Evolutionary conservation across 2,329 filamentous ascomycete genomes (phyloP), one percentile per base, ranked within the genome.

Genomic region (Acephala macrosclerotiorum): DNA sequence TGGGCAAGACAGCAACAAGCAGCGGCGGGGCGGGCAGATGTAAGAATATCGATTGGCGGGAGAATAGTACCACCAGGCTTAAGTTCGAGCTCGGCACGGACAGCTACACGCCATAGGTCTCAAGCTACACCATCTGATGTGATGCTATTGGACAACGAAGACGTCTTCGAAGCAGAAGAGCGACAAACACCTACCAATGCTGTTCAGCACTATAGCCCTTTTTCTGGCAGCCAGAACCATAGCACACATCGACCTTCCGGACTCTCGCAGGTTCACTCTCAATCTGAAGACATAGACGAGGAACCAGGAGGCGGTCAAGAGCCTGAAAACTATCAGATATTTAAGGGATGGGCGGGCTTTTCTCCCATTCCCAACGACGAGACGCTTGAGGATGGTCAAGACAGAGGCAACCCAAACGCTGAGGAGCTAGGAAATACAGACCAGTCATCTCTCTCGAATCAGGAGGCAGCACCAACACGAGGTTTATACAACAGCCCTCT

Each of bases 21-120:
- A 38, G 29, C 45, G 3, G 40, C n/a, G 5, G 25, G 38, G 25
- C 68, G 57, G 38, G 42, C 66, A 12, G 70, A 75, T 69, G 72
- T 76, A 14, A 71, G 67, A 42, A 75, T 76, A 59, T 72, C 66
- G 22, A 76, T 76, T 65, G 73, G 71, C 38, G 70, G 67, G 7
- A 71, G 57, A 61, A 60, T 68, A 14, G 62, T 73, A 11, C 67
- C 65, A 20, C 68, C 72, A 40, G 71, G 71, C 53, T 38, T 71
- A 35, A 74, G 71, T 58, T 75, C 74, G 11, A 73, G 70, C 59
- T 72, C 69, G 5, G 63, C 47, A 22, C 73, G 57, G 22, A 40
- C 33, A 25, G 58, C 11, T 26, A 49, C 22, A 55, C 20, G 9
- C 29, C 51, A 56, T 33, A 64, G 58, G 18, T 66, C 61, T 26